Conservation (phyloP, 306 rosid species). For the Citrullus amarus region DNA sequence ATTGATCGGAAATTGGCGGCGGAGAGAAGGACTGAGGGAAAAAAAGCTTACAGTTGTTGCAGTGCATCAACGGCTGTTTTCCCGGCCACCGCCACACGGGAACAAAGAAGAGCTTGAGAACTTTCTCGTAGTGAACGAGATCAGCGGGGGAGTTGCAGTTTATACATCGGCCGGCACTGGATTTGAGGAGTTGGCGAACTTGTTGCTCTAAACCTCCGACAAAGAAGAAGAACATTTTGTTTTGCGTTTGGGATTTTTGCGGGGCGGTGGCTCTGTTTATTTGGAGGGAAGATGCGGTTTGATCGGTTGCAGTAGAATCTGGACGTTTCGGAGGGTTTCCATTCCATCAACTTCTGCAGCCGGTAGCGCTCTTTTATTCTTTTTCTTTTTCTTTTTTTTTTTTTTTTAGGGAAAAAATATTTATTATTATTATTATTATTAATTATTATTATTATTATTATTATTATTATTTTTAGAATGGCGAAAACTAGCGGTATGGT, state of each 20-base stretch:
- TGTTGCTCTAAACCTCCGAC: constrained; percentile 70
- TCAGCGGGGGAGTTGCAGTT: constrained; percentile 47
- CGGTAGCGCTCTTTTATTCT: not conserved
- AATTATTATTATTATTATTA: no score
- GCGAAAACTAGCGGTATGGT: no score
- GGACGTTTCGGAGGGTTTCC: not conserved
- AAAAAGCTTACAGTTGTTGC: constrained; percentile 49
- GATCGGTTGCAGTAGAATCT: not conserved
- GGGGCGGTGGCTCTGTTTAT: not conserved
- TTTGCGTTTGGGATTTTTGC: not conserved
- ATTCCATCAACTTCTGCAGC: not conserved
- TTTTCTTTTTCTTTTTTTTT: not conserved
- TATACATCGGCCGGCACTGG: constrained; percentile 53
- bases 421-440: no score
- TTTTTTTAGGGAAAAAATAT: no score
- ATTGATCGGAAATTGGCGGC: constrained; percentile 20
- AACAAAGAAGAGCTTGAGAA: constrained; percentile 67
- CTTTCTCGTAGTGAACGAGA: constrained; percentile 69
- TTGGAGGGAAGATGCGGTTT: not conserved
- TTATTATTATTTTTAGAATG: no score
- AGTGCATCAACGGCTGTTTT: constrained; percentile 43
- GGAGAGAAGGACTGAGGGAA: constrained; percentile 43
- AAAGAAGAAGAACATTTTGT: constrained; percentile 66
- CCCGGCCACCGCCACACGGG: constrained; percentile 91
- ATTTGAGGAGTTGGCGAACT: constrained; percentile 54